Conservation (phyloP, 305 asterid genomes). For the Ilex paraguariensis region DNA sequence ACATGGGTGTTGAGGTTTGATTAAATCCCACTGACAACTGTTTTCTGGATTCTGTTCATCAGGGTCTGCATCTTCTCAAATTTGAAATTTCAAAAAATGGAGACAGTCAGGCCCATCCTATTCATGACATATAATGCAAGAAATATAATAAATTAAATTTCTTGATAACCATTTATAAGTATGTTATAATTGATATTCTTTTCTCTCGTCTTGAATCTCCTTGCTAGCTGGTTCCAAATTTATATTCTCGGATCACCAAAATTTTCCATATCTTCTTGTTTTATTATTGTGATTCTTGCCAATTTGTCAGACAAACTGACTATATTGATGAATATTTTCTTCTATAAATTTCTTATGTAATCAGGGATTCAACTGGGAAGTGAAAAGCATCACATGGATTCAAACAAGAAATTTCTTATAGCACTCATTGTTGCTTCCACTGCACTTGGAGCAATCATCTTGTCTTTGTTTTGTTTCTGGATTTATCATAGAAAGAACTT, state of each 20-base stretch:
- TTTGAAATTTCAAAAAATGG: neutral
- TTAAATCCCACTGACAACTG: neutral
- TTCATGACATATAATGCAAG: conserved; percentile 17
- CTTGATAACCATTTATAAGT: neutral
- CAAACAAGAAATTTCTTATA: conserved; percentile 32
- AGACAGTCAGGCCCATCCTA: conserved; percentile 10
- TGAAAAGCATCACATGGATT: conserved; percentile 22
- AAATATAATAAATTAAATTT: neutral
- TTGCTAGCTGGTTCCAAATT: too few relatives aligned
- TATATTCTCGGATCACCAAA: too few relatives aligned
- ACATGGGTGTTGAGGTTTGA: neutral
- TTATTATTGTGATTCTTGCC: neutral
- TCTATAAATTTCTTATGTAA: neutral
- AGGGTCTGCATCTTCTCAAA: conserved; percentile 6
- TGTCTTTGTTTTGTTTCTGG: conserved; percentile 32
- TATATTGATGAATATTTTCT: conserved; percentile 4
- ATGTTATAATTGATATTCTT: neutral
- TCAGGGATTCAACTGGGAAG: conserved; percentile 27
- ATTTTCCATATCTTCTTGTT: neutral
- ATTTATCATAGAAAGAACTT: conserved; percentile 31
- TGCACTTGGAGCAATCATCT: conserved; percentile 29
- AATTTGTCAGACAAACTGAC: conserved; percentile 1
- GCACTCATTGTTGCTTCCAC: conserved; percentile 37
- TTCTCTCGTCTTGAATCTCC: neutral
- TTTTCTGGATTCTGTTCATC: neutral